These are phyloP conservation scores for Pestalotiopsis fici DNA, from an alignment of 2,329 filamentous ascomycete genomes.

Conservation along the genomic window DNA sequence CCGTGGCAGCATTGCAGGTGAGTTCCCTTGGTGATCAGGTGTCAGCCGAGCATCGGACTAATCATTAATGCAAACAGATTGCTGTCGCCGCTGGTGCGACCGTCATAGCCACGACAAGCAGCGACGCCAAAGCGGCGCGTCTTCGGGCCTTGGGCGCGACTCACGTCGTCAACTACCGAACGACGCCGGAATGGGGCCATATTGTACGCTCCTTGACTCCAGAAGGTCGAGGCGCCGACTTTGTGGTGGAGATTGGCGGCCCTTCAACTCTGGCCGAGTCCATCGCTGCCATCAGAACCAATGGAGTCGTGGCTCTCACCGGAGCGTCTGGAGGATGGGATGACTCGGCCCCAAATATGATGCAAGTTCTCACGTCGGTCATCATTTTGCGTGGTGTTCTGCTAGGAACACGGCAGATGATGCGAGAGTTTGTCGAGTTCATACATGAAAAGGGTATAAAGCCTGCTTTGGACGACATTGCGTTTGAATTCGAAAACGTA, in stretches of 20 bases:
- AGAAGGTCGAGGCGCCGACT: conserved; percentile 55
- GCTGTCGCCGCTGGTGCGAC: conserved; percentile 50
- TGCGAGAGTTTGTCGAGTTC: conserved; percentile 15
- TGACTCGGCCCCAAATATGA: background rate
- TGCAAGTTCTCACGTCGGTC: background rate
- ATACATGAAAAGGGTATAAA: conserved; percentile 16
- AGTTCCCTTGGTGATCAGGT: background rate
- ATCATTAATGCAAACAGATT: conserved; percentile 23
- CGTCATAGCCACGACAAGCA: conserved; percentile 62
- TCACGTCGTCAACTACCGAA: conserved; percentile 63
- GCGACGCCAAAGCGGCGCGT: conserved; percentile 51
- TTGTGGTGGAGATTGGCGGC: conserved; percentile 68
- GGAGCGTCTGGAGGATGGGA: conserved; percentile 25
- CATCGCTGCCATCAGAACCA: conserved; percentile 45
- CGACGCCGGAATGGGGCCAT: conserved; percentile 58
- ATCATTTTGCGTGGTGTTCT: conserved; percentile 13
- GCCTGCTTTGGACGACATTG: conserved; percentile 16
- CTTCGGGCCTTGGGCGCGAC: conserved; percentile 59
- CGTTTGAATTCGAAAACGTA: conserved; percentile 16
- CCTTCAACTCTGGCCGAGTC: conserved; percentile 58
- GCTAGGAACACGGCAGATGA: conserved; percentile 16
- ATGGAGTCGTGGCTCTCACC: conserved; percentile 32
- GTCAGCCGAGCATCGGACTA: background rate
- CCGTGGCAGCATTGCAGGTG: conserved; percentile 28
- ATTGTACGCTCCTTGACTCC: conserved; percentile 51